These are phyloP conservation scores for Exophiala bonariae DNA, from an alignment of 2,329 filamentous ascomycete genomes.

Conservation along the genomic window DNA sequence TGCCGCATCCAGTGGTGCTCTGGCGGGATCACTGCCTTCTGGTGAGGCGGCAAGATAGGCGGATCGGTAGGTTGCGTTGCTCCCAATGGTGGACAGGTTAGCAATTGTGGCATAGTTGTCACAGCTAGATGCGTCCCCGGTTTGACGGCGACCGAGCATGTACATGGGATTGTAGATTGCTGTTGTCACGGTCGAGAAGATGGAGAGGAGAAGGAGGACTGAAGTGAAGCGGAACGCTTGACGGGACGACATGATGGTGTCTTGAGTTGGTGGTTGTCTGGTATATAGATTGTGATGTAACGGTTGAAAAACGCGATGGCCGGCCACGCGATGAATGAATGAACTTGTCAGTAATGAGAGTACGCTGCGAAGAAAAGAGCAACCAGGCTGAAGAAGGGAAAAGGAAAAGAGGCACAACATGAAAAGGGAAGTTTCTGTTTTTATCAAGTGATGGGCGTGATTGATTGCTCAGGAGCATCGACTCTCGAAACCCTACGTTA, in stretches of 20 bases:
- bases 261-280: neutral
- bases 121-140: neutral
- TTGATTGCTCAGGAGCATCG: constrained; percentile 1
- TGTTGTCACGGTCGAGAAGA: constrained; percentile 9
- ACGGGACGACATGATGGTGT: constrained; percentile 7
- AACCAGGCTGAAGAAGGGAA: neutral
- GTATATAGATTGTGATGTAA: constrained; percentile 1
- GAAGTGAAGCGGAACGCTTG: constrained; percentile 5
- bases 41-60: constrained; percentile 16
- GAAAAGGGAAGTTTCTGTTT: neutral
- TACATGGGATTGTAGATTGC: constrained; percentile 14
- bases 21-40: constrained; percentile 20
- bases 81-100: constrained; percentile 20
- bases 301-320: no score
- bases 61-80: constrained; percentile 26
- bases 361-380: neutral
- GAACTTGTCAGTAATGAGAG: constrained; percentile 1
- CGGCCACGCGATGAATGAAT: constrained; percentile 2
- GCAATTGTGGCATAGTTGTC: constrained; percentile 15
- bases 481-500: constrained; percentile 3
- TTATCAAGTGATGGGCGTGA: neutral
- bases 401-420: neutral
- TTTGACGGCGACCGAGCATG: constrained; percentile 8
- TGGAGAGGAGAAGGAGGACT: constrained; percentile 14
- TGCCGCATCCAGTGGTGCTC: constrained; percentile 17